Base-by-base conservation (phyloP, 2,329 filamentous ascomycete species). In the Verticillium longisporum region DNA sequence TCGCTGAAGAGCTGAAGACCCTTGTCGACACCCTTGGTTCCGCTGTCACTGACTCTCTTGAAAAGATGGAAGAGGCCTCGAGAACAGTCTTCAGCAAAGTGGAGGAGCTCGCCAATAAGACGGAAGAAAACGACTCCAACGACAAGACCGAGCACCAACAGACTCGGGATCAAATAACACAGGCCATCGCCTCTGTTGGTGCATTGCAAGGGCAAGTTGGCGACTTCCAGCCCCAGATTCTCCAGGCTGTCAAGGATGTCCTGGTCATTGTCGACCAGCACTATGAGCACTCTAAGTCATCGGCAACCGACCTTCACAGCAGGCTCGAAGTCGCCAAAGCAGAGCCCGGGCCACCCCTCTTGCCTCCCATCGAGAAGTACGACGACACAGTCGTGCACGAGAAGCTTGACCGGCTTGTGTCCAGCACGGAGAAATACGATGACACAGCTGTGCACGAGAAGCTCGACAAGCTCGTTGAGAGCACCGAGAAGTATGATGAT, bases 141-240 rank as follows among this genome's bases (percentile, higher is more conserved):
- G 83, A 82, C 65, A 94, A 91, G 76, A 80, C 84, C 1, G 91
- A 96, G 70, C 92, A 97, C 69, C 84, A 91, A 66, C 84, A 91
- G 66, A 96, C 93, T 10, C 88, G 91, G 7, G 89, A 92, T 38
- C 88, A 96, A 67, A 82, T 97, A 60, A 85, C 88, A 67, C 89
- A 92, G 69, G 87, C 91, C 11, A 79, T 92, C 41, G 83, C 83
- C 61, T 85, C 85, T 7, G 87, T 97, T 15, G 88, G 90, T 66
- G 87, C 86, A 31, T 79, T 98, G 1, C 90, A 96, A 70, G 88
- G 83, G 62, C 87, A 95, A 61, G 83, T 96, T 34, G 84, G 84
- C 9, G 92, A 97, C 72, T 89, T 89, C 66, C 89, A 97, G 67
- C 95, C 95, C 1, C 90, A 96, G 75, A 90, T 98, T 66, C 83